phyloP scores from a whole-genome alignment of 345 rosid genomes.

The Leavenworthia alabamica region DNA sequence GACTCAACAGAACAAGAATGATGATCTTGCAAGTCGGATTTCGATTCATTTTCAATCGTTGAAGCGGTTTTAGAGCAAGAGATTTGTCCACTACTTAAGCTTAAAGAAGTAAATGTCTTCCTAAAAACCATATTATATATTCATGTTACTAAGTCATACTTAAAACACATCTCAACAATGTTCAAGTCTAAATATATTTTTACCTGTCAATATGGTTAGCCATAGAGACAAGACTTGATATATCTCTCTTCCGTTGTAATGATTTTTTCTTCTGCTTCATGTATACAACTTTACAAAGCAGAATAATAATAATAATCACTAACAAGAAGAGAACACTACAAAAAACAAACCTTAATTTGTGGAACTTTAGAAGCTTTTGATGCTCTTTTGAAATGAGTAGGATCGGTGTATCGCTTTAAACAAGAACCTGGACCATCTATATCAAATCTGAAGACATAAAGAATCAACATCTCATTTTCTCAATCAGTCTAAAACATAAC shows the following conservation, averaged over 20 bases:
- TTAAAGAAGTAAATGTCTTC: constrained; percentile 25
- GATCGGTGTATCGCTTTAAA: constrained; percentile 83
- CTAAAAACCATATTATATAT: not conserved
- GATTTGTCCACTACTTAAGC: constrained; percentile 26
- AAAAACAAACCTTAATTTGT: constrained; percentile 49
- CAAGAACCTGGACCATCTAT: constrained; percentile 87
- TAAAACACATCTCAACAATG: constrained; percentile 1
- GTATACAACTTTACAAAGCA: not conserved
- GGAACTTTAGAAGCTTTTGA: constrained; percentile 49
- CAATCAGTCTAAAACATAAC: constrained; percentile 2
- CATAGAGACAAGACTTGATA: constrained; percentile 11
- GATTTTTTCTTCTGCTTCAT: constrained; percentile 23
- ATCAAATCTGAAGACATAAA: constrained; percentile 60
- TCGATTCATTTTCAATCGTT: not conserved
- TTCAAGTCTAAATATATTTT: not conserved
- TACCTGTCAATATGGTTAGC: constrained; percentile 23
- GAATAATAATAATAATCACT: not conserved
- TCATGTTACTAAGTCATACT: constrained; percentile 4
- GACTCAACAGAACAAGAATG: constrained; percentile 52
- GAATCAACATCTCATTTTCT: not conserved
- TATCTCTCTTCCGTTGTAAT: not conserved
- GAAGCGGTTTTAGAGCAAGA: constrained; percentile 24
- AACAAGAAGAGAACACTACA: not conserved
- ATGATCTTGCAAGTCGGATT: constrained; percentile 27
- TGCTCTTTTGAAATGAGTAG: constrained; percentile 66